phyloP scores from a whole-genome alignment of 1,139 yeast species.

The Yamadazyma oceani region DNA sequence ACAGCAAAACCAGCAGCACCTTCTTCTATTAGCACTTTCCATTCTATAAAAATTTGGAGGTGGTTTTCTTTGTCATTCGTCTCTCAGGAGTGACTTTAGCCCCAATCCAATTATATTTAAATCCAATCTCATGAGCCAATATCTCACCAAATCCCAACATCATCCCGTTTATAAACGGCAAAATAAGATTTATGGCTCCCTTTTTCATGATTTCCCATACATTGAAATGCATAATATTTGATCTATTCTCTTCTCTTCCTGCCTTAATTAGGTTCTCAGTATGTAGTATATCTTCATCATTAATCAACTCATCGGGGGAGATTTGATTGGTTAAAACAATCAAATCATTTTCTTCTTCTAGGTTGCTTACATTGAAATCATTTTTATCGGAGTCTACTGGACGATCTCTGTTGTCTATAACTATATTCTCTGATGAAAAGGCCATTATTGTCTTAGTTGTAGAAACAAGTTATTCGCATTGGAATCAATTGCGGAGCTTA shows the following conservation, averaged over 20 bases:
- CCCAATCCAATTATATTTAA: slow-evolving; percentile 74
- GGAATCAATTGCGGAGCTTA: too few species aligned
- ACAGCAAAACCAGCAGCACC: too few species aligned
- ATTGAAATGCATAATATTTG: slow-evolving; percentile 13
- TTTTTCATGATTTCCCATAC: slow-evolving; percentile 42
- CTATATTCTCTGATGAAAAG: slow-evolving; percentile 1
- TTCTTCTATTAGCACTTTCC: too few species aligned
- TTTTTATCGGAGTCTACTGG: background rate
- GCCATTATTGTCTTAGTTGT: background rate
- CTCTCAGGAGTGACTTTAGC: slow-evolving; percentile 57
- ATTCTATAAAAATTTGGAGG: slow-evolving; percentile 23
- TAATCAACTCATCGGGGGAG: slow-evolving; percentile 17
- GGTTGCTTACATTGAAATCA: slow-evolving; percentile 9
- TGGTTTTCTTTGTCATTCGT: slow-evolving; percentile 26
- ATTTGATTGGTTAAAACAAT: slow-evolving; percentile 17
- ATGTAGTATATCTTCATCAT: slow-evolving; percentile 21
- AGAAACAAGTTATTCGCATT: too few species aligned
- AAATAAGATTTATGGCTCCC: slow-evolving; percentile 69
- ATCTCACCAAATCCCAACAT: slow-evolving; percentile 98
- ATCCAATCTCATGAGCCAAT: slow-evolving; percentile 89
- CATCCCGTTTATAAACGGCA: slow-evolving; percentile 91
- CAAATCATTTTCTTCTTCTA: slow-evolving; percentile 16
- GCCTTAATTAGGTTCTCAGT: slow-evolving; percentile 24
- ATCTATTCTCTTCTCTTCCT: slow-evolving; percentile 17
- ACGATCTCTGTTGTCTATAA: background rate